phyloP scores from a whole-genome alignment of 2,329 filamentous ascomycete genomes.

The Cladosporium sp. region DNA sequence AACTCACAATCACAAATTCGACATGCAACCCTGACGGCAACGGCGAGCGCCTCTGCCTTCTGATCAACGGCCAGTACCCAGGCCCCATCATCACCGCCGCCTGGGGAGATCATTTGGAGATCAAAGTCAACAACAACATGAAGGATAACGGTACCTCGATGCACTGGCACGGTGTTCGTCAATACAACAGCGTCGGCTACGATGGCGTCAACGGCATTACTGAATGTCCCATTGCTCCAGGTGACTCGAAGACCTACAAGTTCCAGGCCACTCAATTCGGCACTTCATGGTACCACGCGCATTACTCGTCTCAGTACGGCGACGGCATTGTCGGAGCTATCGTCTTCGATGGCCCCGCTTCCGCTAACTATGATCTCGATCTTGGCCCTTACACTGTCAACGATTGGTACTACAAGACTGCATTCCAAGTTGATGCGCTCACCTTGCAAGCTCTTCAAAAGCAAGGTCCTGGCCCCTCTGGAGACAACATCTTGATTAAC shows the following conservation, averaged over 20 bases:
- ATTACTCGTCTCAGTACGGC: conserved; percentile 57
- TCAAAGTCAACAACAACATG: conserved; percentile 54
- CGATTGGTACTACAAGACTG: conserved; percentile 56
- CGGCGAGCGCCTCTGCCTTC: conserved; percentile 37
- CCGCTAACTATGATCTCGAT: conserved; percentile 64
- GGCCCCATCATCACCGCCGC: conserved; percentile 63
- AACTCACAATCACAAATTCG: conserved; percentile 37
- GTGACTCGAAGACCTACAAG: conserved; percentile 57
- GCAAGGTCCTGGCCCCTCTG: conserved; percentile 41
- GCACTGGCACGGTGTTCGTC: conserved; percentile 65
- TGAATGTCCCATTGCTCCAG: conserved; percentile 52
- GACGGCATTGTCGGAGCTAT: conserved; percentile 64
- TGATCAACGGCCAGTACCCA: conserved; percentile 66
- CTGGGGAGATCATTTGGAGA: conserved; percentile 47
- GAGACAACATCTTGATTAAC: conserved; percentile 53
- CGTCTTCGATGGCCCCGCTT: conserved; percentile 62
- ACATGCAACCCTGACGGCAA: conserved; percentile 51
- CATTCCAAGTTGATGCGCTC: conserved; percentile 33
- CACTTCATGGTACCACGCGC: conserved; percentile 58
- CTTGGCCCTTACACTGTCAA: conserved; percentile 61
- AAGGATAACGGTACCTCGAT: conserved; percentile 61
- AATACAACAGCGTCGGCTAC: conserved; percentile 56
- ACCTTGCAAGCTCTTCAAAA: conserved; percentile 36
- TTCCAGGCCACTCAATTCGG: conserved; percentile 57
- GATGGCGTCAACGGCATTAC: conserved; percentile 59